A percentile compares a stretch with the other conserved stretches of the same genome.
These are phyloP conservation scores for Filobasidium wieringae DNA, from an alignment of 768 basidiomycete species.

Conservation along the genomic window DNA sequence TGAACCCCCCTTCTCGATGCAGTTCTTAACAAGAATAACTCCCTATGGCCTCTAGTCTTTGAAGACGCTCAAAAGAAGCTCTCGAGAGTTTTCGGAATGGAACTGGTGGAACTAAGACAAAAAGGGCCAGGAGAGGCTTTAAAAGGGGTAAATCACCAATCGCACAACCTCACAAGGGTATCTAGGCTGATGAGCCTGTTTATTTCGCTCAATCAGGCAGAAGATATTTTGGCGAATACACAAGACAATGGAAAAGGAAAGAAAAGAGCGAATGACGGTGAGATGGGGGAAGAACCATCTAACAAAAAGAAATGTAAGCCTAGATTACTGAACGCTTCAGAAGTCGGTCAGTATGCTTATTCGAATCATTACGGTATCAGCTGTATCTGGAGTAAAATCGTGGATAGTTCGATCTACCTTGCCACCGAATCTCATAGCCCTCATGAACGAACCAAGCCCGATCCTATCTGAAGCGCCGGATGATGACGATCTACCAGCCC, in stretches of 20 bases:
- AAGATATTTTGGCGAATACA: too few relatives aligned
- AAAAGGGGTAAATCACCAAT: too few relatives aligned
- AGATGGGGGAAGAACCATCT: slow-evolving; percentile 39
- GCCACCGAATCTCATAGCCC: slow-evolving; percentile 48
- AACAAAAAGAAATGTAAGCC: slow-evolving; percentile 56
- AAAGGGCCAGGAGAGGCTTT: slow-evolving; percentile 15
- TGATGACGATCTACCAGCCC: neutral
- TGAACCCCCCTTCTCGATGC: slow-evolving; percentile 44
- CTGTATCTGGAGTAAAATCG: slow-evolving; percentile 29
- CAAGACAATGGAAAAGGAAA: slow-evolving; percentile 6
- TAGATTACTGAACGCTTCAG: too few relatives aligned
- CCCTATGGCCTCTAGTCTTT: slow-evolving; percentile 43
- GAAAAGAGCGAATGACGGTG: slow-evolving; percentile 46
- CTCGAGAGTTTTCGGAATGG: slow-evolving; percentile 62
- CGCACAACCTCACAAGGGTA: too few relatives aligned
- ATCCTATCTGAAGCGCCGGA: neutral
- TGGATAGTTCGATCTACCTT: slow-evolving; percentile 74
- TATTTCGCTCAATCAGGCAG: too few relatives aligned
- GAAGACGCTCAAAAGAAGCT: slow-evolving; percentile 54
- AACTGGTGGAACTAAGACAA: slow-evolving; percentile 60
- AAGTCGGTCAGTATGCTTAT: neutral
- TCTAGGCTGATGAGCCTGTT: too few relatives aligned
- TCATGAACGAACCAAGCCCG: slow-evolving; percentile 11
- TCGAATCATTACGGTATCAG: neutral
- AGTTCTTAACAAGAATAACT: slow-evolving; percentile 45